phyloP scores from a whole-genome alignment of 2,329 filamentous ascomycete genomes.

The Ceratocystis alfenasii region DNA sequence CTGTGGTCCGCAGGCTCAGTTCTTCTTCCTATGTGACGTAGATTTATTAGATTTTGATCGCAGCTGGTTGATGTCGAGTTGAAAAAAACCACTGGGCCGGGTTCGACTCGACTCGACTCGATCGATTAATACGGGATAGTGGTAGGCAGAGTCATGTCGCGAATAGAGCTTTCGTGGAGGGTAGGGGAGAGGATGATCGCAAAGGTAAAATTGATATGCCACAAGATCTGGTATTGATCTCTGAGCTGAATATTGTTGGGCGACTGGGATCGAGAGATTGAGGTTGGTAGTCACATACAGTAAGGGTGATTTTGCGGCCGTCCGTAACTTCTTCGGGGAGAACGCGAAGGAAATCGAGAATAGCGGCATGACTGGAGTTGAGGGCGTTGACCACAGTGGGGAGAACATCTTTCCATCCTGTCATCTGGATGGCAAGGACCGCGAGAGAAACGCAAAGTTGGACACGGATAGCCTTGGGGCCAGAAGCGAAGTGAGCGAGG shows the following conservation, averaged over 20 bases:
- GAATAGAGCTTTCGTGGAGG: conserved; percentile 4
- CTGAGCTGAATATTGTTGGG: conserved; percentile 10
- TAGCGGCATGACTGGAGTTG: conserved; percentile 67
- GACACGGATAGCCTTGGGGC: conserved; percentile 73
- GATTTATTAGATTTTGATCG: conserved; percentile 35
- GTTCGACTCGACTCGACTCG: conserved; percentile 13
- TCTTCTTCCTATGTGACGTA: conserved; percentile 75
- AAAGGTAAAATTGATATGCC: not conserved
- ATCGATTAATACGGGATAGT: conserved; percentile 3
- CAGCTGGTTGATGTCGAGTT: conserved; percentile 17
- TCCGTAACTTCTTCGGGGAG: conserved; percentile 98
- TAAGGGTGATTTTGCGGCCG: conserved; percentile 97
- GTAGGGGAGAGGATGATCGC: conserved; percentile 1
- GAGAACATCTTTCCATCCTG: conserved; percentile 86
- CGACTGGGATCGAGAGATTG: conserved; percentile 9
- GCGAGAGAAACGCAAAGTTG: conserved; percentile 92
- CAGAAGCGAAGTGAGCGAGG: conserved; percentile 67
- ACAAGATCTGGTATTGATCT: conserved; percentile 17
- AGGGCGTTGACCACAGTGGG: conserved; percentile 67
- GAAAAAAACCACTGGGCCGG: conserved; percentile 1
- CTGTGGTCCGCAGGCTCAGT: conserved; percentile 69
- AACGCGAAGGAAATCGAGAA: conserved; percentile 92
- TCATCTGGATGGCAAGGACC: conserved; percentile 92
- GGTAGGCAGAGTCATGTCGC: conserved; percentile 8
- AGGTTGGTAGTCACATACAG: conserved; percentile 63